These are phyloP conservation scores for Diaporthe capsici DNA, from an alignment of 2,329 filamentous ascomycete genomes.

Conservation along the genomic window DNA sequence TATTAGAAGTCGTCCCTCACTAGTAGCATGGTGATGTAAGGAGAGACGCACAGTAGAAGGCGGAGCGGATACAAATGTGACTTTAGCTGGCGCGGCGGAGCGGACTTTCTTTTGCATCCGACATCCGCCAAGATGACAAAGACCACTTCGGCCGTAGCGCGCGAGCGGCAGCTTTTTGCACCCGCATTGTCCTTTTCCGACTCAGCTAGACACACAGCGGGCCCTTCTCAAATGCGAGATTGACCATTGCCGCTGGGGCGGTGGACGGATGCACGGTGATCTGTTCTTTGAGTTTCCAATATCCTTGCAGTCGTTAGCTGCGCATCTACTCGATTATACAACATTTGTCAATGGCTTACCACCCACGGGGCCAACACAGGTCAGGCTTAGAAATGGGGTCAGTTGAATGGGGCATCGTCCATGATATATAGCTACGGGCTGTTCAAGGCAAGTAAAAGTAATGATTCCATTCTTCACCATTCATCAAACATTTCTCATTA, in stretches of 20 bases:
- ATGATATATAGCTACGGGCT: background rate
- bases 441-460: background rate
- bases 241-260: no score
- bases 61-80: constrained; percentile 8
- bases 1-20: background rate
- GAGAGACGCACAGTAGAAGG: background rate
- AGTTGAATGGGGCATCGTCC: background rate
- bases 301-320: no score
- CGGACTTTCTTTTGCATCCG: constrained; percentile 16
- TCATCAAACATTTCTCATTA: background rate
- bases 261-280: background rate
- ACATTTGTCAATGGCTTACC: background rate
- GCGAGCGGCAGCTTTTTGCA: background rate
- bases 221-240: no score
- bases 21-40: background rate
- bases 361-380: background rate
- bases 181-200: background rate
- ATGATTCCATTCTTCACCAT: background rate
- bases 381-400: background rate
- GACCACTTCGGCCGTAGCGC: no score
- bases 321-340: background rate
- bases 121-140: constrained; percentile 15
- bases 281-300: no score
- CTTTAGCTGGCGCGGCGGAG: background rate
- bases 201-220: background rate